A percentile compares a stretch with the other conserved stretches of the same genome.
These are phyloP conservation scores for Pseudogymnoascus destructans DNA, from an alignment of 2,329 filamentous ascomycete species.

Conservation along the genomic window DNA sequence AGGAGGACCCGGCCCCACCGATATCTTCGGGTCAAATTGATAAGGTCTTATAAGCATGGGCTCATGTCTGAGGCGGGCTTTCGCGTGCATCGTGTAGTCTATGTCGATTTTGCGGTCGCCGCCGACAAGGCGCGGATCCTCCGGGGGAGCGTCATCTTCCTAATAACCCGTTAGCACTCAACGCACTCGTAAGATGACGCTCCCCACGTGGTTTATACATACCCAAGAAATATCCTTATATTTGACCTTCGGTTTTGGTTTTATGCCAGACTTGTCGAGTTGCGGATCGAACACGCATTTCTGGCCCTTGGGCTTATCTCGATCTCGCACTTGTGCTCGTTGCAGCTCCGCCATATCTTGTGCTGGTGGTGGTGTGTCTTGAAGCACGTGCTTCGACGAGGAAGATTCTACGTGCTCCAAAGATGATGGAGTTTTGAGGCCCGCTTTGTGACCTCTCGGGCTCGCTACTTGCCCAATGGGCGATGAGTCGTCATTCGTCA, in stretches of 20 bases:
- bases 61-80: constrained; percentile 55
- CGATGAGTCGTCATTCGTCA: constrained; percentile 54
- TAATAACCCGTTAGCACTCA: constrained; percentile 47
- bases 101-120: constrained; percentile 55
- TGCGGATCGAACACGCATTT: constrained; percentile 48
- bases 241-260: constrained; percentile 44
- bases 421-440: constrained; percentile 25
- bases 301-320: constrained; percentile 39
- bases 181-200: constrained; percentile 41
- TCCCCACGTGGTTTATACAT: constrained; percentile 41
- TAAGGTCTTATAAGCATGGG: constrained; percentile 76
- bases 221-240: constrained; percentile 54
- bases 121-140: constrained; percentile 70
- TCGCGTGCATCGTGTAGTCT: constrained; percentile 48
- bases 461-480: constrained; percentile 43
- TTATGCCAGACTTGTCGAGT: constrained; percentile 31
- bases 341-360: neutral
- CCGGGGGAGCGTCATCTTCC: constrained; percentile 66
- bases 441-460: constrained; percentile 31
- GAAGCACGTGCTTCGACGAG: constrained; percentile 3
- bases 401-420: constrained; percentile 22
- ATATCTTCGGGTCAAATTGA: constrained; percentile 66
- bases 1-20: constrained; percentile 77
- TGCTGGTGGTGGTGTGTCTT: neutral
- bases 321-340: constrained; percentile 42